phyloP scores from a whole-genome alignment of 2,329 filamentous ascomycete genomes.

The Emergomyces africanus region DNA sequence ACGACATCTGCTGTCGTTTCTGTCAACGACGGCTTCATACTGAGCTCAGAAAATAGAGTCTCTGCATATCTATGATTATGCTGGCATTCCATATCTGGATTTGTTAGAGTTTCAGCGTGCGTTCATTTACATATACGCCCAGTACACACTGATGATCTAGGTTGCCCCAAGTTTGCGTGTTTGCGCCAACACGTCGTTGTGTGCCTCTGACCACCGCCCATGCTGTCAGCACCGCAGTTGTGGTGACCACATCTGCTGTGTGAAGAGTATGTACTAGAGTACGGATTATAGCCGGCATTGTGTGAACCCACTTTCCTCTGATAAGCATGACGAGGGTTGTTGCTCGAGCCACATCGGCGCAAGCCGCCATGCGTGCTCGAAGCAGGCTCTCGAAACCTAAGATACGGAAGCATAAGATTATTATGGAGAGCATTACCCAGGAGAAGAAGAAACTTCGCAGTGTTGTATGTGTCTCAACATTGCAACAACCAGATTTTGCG shows the following conservation, averaged over 20 bases:
- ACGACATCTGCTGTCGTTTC: background rate
- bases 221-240: background rate
- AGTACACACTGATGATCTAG: background rate
- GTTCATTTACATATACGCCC: background rate
- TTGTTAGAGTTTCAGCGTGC: background rate
- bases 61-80: background rate
- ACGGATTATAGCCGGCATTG: background rate
- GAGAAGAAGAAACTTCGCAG: conserved; percentile 49
- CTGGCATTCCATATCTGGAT: background rate
- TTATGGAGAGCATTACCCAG: conserved; percentile 45
- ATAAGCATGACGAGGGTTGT: conserved; percentile 25
- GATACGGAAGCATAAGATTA: conserved; percentile 41
- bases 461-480: conserved; percentile 27
- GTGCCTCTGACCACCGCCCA: background rate
- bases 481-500: background rate
- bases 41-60: background rate
- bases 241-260: background rate
- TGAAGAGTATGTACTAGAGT: conserved; percentile 1
- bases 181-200: background rate
- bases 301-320: background rate
- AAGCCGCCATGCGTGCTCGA: conserved; percentile 22
- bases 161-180: background rate
- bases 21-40: background rate
- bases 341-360: conserved; percentile 22
- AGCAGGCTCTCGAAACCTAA: conserved; percentile 22